Base-by-base conservation (phyloP, 2,329 filamentous ascomycete genomes). In the Aspergillus puulaauensis region DNA sequence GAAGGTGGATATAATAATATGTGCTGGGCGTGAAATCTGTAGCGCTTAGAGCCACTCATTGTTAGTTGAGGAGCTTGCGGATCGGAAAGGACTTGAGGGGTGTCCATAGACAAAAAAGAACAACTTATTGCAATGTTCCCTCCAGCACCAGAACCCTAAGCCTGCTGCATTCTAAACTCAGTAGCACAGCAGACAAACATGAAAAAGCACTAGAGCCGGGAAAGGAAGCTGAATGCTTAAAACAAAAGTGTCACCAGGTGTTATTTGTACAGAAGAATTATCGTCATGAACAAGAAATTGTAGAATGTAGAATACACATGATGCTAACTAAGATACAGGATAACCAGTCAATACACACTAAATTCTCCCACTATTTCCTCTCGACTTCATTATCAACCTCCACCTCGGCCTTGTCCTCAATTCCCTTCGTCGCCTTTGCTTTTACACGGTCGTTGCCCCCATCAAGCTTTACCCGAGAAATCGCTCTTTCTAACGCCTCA, bases 401-500 rank as follows among this genome's bases (percentile, higher is more conserved):
- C 50, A 7, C 40, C 50, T 45, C 15, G 23, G 64, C 50, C 40
- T 58, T 58, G 33, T 61, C 60, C 14, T 33, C 15, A 39, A 11
- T 19, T 23, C 55, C 45, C 45, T 64, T 66, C 12, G 58, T 57
- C 59, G 62, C 56, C 41, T 63, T 59, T 59, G 67, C 56, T 40
- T 64, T 60, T 58, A 67, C 62, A 51, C 61, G 65, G 54, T 62
- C 66, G 60, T 68, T 65, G 45, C 61, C 37, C 27, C 43, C 49
- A 31, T 73, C 83, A 12, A 79, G 70, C 68, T 91, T 86, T 66
- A 96, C 82, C 56, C 66, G 66, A 64, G 75, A 65, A 23, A 87
- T 82, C 76, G 83, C 80, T 17, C 73, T 66, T 64, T 95, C 88
- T 64, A 98, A 83, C 27, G 84, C 84, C 56, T 81, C 75, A 66